Evolutionary conservation across 495 filamentous ascomycete genomes (phyloP).

Genomic region (Penicillium manginii): DNA sequence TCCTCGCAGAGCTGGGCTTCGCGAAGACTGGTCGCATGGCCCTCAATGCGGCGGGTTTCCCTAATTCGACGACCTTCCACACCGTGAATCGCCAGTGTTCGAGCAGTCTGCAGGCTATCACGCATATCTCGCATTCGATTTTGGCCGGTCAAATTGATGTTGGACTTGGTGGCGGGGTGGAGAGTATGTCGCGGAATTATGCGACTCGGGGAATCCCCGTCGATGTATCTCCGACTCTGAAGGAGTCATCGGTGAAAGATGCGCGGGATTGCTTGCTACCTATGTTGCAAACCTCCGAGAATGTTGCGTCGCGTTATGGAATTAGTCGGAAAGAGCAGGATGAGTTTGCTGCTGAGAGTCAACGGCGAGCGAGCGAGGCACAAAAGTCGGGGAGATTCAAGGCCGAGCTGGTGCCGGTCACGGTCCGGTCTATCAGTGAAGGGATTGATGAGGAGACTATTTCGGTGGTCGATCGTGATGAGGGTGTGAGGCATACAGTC

Average conservation of each 20-base stretch:
- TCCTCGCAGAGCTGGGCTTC: constrained; percentile 77
- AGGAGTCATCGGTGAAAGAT: constrained; percentile 62
- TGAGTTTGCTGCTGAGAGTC: constrained; percentile 76
- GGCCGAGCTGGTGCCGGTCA: constrained; percentile 83
- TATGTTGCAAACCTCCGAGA: constrained; percentile 91
- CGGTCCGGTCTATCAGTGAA: constrained; percentile 65
- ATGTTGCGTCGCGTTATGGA: constrained; percentile 79
- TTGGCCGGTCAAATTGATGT: constrained; percentile 72
- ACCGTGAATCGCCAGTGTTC: constrained; percentile 88
- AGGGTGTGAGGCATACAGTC: constrained; percentile 80
- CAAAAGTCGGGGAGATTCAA: constrained; percentile 83
- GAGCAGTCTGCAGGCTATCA: constrained; percentile 83
- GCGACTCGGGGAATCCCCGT: constrained; percentile 70
- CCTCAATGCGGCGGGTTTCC: constrained; percentile 81
- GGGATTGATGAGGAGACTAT: constrained; percentile 68
- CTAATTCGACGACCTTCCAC: constrained; percentile 74
- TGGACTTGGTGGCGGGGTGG: constrained; percentile 79
- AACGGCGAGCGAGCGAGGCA: constrained; percentile 72
- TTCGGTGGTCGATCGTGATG: constrained; percentile 74
- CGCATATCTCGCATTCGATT: constrained; percentile 84
- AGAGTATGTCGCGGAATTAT: constrained; percentile 76
- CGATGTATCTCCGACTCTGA: constrained; percentile 64
- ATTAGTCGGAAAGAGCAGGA: constrained; percentile 75
- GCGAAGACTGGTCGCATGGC: constrained; percentile 82
- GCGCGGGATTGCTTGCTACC: constrained; percentile 76